phyloP scores from a whole-genome alignment of 139 green algal species.

The Chlamydomonas urium region DNA sequence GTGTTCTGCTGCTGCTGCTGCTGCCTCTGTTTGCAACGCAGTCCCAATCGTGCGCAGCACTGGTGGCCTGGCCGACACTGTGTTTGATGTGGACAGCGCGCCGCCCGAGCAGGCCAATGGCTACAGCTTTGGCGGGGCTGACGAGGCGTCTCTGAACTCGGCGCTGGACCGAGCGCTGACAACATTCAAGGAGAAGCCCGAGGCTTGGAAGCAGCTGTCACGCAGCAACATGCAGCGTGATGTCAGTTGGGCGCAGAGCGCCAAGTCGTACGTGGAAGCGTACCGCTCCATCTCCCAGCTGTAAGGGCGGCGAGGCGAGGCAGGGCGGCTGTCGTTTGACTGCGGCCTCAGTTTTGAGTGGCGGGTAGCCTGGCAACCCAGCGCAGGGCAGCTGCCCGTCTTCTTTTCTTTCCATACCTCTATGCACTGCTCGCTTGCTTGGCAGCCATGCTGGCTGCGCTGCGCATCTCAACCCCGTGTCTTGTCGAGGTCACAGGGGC shows the following conservation, averaged over 20 bases:
- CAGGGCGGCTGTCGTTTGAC: no score
- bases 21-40: constrained; percentile 17
- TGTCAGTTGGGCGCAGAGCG: constrained; percentile 37
- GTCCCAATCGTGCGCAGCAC: constrained; percentile 68
- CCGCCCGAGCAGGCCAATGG: constrained; percentile 54
- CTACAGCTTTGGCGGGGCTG: constrained; percentile 85
- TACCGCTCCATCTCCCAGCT: constrained; percentile 50
- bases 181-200: constrained; percentile 44
- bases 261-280: constrained; percentile 41
- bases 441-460: no score
- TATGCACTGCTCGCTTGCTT: no score
- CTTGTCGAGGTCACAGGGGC: no score
- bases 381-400: no score
- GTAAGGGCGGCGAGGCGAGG: no score
- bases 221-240: constrained; percentile 47
- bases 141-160: constrained; percentile 62
- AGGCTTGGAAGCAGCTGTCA: constrained; percentile 40
- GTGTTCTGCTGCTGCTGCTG: background rate
- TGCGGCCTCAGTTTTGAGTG: no score
- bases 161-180: constrained; percentile 71
- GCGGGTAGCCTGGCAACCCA: no score
- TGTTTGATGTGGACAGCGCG: constrained; percentile 61
- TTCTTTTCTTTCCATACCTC: no score
- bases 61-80: constrained; percentile 83
- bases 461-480: no score